Evolutionary conservation across 75 land plant genomes (phyloP), one percentile per base, ranked within the genome.

Genomic region (Selaginella moellendorffii): DNA sequence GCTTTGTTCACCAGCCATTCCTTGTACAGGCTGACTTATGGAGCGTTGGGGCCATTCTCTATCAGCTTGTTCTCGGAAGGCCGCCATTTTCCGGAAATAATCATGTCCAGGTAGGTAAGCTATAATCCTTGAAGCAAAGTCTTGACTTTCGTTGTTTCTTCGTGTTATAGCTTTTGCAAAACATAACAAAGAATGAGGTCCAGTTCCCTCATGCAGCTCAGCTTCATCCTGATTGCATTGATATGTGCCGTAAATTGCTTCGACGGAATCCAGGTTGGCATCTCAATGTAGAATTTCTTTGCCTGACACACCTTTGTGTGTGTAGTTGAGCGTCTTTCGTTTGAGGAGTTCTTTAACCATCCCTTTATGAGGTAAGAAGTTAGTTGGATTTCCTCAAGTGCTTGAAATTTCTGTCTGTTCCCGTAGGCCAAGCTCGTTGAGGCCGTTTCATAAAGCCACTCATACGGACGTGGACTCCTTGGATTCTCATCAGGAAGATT

Each of bases 11-110:
- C 5, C 46, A 36, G 5, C 5, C 46, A 28, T 64, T 62, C 8
- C 59, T 26, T 62, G 25, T 61, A 54, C 88, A 95, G 99, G 99
- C 99, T 77, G 99, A 95, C 71, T 81, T 95, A 52, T 95, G 99
- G 99, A 95, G 99, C 77, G 97, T 90, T 63, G 99, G 99, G 53
- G 83, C 90, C 20, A 95, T 95, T 61, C 71, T 95, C 17, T 95
- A 66, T 72, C 99, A 95, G 67, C 77, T 95, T 42, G 88, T 90
- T 18, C 84, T 87, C 27, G 99, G 99, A 2, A 84, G 62, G 66
- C 85, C 99, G 9, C 99, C 99, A 42, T 95, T 82, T 66, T 71
- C 73, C 53, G 99, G 99, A 28, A 82, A 68, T 51, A 95, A 58
- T 53, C 99, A 87, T 31, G 62, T 79, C 19, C 90, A 86, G 87